Percentiles rank a stretch among this genome's conserved stretches.
Conservation (phyloP, 73 alveolate genomes). For the Uronychia setigera region DNA sequence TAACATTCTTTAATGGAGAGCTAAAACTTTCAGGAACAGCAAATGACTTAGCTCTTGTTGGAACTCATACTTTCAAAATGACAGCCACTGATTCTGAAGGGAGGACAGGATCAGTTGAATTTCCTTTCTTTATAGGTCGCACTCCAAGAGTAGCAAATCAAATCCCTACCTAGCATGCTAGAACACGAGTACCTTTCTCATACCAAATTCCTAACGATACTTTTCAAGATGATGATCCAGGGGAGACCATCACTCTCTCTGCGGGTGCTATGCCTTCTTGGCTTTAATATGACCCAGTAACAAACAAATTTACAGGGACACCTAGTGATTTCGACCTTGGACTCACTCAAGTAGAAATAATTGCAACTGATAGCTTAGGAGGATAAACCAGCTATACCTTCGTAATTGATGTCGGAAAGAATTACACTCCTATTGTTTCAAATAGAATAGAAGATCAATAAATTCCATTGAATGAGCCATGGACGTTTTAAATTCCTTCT, state of each 20-base stretch:
- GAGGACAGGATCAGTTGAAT: background rate
- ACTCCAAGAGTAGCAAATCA: background rate
- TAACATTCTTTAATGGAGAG: background rate
- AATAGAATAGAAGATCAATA: background rate
- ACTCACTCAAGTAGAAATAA: background rate
- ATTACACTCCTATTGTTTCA: background rate
- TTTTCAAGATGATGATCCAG: background rate
- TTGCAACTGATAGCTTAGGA: background rate
- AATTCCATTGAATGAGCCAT: background rate
- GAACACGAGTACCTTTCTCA: background rate
- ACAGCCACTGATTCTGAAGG: background rate
- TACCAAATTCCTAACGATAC: background rate
- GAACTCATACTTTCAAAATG: background rate
- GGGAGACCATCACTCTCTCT: background rate
- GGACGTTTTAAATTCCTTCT: background rate
- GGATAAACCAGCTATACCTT: background rate
- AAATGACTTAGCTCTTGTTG: background rate
- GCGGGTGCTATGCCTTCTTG: background rate
- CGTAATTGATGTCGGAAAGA: background rate
- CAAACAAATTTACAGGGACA: background rate
- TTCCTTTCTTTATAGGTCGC: background rate
- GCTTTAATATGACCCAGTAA: background rate
- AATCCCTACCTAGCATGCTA: background rate
- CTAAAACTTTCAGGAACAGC: background rate
- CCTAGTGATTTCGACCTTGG: background rate